These are phyloP conservation scores for Malassezia obtusa DNA, from an alignment of 1,284 basidiomycete genomes.

Conservation along the genomic window DNA sequence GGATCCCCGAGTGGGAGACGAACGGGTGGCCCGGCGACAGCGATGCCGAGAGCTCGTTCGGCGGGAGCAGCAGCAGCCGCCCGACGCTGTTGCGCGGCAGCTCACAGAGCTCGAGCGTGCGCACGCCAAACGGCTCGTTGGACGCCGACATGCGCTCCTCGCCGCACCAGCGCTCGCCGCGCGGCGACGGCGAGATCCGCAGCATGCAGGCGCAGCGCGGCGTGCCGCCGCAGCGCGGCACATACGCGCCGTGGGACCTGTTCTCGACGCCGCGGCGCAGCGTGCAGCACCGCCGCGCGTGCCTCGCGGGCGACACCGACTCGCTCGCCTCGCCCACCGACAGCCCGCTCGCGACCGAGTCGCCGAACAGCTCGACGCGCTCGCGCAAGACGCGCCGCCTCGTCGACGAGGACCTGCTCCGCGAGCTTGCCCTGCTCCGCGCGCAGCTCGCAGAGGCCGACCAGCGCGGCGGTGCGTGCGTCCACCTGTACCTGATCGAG, in stretches of 20 bases:
- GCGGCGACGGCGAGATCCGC: not conserved
- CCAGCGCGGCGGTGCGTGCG: constrained; percentile 20
- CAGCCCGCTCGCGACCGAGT: not conserved
- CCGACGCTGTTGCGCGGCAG: not conserved
- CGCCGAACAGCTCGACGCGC: not conserved
- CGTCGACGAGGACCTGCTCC: constrained; percentile 35
- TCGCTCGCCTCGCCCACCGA: not conserved
- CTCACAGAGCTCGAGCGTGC: not conserved
- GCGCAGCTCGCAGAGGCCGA: constrained; percentile 25
- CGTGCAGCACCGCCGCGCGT: not conserved
- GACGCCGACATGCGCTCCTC: constrained; percentile 2
- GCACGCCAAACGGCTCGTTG: not conserved
- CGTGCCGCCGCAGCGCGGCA: not conserved
- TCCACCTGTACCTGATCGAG: constrained; percentile 39
- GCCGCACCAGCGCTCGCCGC: not conserved
- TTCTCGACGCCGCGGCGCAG: not conserved
- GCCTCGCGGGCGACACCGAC: not conserved
- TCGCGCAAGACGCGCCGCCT: constrained; percentile 17
- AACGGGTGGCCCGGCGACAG: constrained; percentile 35
- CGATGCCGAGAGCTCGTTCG: constrained; percentile 2
- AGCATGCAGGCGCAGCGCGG: not conserved
- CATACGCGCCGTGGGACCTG: no score
- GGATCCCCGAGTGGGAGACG: constrained; percentile 38
- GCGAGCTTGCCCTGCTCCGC: constrained; percentile 34
- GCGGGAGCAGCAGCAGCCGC: constrained; percentile 9